Evolutionary conservation across 371 early-diverging fungal species (phyloP).

Genomic region (Mucor plumbeus): DNA sequence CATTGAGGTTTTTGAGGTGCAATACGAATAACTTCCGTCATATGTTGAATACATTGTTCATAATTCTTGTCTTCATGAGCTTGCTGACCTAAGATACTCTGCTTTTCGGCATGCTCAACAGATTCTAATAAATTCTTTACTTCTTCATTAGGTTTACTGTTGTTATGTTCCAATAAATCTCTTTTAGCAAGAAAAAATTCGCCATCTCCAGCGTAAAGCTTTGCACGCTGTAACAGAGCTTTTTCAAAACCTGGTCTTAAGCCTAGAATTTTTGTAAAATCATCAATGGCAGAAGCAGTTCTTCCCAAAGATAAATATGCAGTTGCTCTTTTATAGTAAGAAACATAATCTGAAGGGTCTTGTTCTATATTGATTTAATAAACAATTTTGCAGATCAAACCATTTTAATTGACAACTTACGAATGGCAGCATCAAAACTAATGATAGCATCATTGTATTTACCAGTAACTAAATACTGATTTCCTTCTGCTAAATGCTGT

Average conservation of each 20-base stretch:
- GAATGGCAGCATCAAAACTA: slow-evolving; percentile 74
- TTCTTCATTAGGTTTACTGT: neutral
- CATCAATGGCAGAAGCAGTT: slow-evolving; percentile 73
- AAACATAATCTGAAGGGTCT: slow-evolving; percentile 81
- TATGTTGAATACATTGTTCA: slow-evolving; percentile 66
- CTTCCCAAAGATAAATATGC: slow-evolving; percentile 80
- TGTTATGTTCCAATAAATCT: slow-evolving; percentile 46
- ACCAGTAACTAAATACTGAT: slow-evolving; percentile 58
- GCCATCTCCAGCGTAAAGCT: slow-evolving; percentile 74
- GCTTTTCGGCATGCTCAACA: slow-evolving; percentile 49
- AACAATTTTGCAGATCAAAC: neutral
- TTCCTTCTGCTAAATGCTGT: slow-evolving; percentile 69
- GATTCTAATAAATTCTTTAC: slow-evolving; percentile 31
- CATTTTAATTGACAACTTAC: slow-evolving; percentile 41
- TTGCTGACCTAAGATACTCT: slow-evolving; percentile 43
- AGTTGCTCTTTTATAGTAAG: slow-evolving; percentile 88
- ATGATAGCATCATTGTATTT: slow-evolving; percentile 69
- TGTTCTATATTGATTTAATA: slow-evolving; percentile 38
- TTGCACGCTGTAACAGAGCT: slow-evolving; percentile 84
- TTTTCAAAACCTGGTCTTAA: slow-evolving; percentile 83
- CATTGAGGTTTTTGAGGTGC: slow-evolving; percentile 65
- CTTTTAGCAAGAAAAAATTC: slow-evolving; percentile 63
- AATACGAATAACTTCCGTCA: slow-evolving; percentile 59
- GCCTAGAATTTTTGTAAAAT: slow-evolving; percentile 76
- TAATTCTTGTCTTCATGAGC: slow-evolving; percentile 51